Evolutionary conservation across 2,329 filamentous ascomycete genomes (phyloP).

Genomic region (Beauveria medogensis): DNA sequence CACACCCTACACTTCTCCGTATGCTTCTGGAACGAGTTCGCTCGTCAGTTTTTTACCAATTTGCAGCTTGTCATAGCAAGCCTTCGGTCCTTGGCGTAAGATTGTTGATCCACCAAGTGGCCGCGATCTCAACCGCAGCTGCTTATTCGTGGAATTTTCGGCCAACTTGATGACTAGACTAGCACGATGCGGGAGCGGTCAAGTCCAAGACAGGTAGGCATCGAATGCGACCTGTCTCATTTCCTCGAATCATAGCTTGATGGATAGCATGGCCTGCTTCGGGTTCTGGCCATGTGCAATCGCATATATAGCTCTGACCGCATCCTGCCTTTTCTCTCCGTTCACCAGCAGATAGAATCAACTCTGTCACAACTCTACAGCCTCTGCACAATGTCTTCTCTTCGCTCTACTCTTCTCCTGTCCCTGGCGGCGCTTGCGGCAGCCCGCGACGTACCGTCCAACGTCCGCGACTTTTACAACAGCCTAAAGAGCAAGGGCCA

Average conservation of each 20-base stretch:
- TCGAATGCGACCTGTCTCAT: too few species aligned
- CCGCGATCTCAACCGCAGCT: not conserved
- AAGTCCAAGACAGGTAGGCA: too few species aligned
- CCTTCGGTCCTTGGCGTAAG: slow-evolving; percentile 5
- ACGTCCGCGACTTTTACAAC: slow-evolving; percentile 34
- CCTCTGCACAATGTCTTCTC: slow-evolving; percentile 9
- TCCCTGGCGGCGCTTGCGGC: slow-evolving; percentile 17
- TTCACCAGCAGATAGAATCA: not conserved
- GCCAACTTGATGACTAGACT: too few species aligned
- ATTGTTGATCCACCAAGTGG: slow-evolving; percentile 4
- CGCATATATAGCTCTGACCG: too few species aligned
- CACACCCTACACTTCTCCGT: too few species aligned
- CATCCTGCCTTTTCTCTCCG: too few species aligned
- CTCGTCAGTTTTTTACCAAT: not conserved
- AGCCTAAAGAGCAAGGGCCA: slow-evolving; percentile 27
- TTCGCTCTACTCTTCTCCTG: slow-evolving; percentile 17
- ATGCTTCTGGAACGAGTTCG: not conserved
- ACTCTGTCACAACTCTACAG: not conserved
- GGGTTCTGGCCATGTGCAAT: too few species aligned
- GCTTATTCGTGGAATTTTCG: slow-evolving; percentile 4
- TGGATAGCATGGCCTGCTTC: too few species aligned
- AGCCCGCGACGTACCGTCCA: slow-evolving; percentile 31
- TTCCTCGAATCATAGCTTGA: too few species aligned
- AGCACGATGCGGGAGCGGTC: too few species aligned
- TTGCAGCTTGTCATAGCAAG: not conserved